These are phyloP conservation scores for Astrothelium macrocarpum DNA, from an alignment of 495 filamentous ascomycete species.

Conservation along the genomic window DNA sequence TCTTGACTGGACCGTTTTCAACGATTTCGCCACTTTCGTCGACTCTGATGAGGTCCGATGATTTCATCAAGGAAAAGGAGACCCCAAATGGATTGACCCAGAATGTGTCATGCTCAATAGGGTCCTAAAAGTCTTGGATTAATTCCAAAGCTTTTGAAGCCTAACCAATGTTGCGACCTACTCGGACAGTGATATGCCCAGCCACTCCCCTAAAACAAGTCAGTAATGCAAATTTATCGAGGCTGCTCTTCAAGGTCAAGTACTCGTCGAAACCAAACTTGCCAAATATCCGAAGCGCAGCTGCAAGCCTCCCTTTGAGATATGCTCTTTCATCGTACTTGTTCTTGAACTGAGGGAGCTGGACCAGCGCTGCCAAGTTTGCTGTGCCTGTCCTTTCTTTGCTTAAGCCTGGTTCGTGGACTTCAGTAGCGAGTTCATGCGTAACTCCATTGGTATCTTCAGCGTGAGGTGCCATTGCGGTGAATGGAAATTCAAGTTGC, in stretches of 20 bases:
- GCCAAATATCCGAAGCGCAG: constrained; percentile 61
- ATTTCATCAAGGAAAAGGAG: constrained; percentile 58
- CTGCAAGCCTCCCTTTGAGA: constrained; percentile 54
- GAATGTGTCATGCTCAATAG: constrained; percentile 57
- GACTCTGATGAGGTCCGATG: constrained; percentile 61
- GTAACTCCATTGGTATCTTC: constrained; percentile 7
- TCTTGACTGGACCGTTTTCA: constrained; percentile 51
- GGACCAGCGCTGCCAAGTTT: neutral
- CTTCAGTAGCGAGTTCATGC: constrained; percentile 1
- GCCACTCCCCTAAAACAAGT: constrained; percentile 22
- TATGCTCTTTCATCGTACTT: constrained; percentile 54
- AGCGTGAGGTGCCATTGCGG: constrained; percentile 1
- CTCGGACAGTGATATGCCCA: constrained; percentile 34
- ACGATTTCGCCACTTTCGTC: constrained; percentile 55
- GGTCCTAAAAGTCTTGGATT: constrained; percentile 38
- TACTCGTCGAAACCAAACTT: constrained; percentile 56
- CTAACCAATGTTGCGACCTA: constrained; percentile 4
- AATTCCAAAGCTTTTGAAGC: neutral
- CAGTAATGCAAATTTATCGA: neutral
- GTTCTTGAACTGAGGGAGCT: constrained; percentile 39
- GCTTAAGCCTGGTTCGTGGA: constrained; percentile 8
- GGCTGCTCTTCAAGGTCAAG: constrained; percentile 20
- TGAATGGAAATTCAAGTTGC: neutral
- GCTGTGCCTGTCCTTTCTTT: neutral
- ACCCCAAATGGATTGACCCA: constrained; percentile 78